These are phyloP conservation scores for Brachypodium distachyon DNA, from an alignment of 202 grass and related monocot species.

Conservation along the genomic window DNA sequence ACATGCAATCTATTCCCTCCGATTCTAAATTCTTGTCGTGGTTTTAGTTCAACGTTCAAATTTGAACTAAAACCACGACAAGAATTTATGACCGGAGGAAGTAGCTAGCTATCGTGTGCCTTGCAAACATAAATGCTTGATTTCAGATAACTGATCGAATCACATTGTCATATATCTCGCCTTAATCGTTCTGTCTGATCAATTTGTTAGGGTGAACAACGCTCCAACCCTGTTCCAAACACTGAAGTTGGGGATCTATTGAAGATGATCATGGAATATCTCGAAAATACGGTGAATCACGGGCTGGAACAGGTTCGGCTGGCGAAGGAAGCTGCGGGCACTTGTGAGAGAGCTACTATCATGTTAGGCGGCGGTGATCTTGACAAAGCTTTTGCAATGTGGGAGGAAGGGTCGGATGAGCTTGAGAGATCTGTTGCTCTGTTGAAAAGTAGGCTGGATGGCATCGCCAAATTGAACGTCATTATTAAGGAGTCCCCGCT, in stretches of 20 bases:
- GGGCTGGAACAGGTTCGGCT: not conserved
- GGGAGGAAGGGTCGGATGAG: not conserved
- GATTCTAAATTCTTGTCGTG: too few species aligned
- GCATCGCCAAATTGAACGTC: not conserved
- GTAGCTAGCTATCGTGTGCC: too few species aligned
- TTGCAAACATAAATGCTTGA: too few species aligned
- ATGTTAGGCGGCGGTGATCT: not conserved
- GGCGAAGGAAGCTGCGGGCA: not conserved
- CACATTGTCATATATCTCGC: too few species aligned
- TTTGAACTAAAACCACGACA: too few species aligned
- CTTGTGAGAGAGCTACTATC: not conserved
- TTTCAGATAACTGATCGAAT: too few species aligned
- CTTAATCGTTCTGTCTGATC: too few species aligned
- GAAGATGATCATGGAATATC: not conserved
- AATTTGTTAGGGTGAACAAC: too few species aligned
- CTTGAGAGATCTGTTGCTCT: not conserved
- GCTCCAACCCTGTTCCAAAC: too few species aligned
- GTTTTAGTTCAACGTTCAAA: too few species aligned
- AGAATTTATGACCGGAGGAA: too few species aligned
- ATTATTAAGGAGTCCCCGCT: not conserved
- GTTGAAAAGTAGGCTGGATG: not conserved
- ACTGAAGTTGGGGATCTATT: not conserved
- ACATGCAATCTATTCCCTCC: too few species aligned
- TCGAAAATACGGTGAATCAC: not conserved
- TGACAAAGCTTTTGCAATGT: not conserved